These are phyloP conservation scores for Populus simonii DNA, from an alignment of 345 rosid species.

Conservation along the genomic window DNA sequence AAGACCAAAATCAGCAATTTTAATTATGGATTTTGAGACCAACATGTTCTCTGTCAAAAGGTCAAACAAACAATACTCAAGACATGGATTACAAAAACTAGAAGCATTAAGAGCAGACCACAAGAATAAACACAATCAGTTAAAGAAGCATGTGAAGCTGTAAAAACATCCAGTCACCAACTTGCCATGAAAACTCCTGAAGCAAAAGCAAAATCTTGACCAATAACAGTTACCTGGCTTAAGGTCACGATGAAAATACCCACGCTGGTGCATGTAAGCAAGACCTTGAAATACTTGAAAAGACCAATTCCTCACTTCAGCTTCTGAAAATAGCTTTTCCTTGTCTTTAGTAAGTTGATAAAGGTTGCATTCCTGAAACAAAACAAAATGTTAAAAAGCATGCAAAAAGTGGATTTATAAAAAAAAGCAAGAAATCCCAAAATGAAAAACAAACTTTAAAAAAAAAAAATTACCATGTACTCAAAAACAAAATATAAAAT, in stretches of 20 bases:
- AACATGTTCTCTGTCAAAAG: conserved; percentile 65
- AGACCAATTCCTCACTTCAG: conserved; percentile 85
- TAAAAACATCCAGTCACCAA: background rate
- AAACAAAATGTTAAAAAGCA: no score
- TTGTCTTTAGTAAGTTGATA: conserved; percentile 91
- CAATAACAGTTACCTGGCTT: conserved; percentile 73
- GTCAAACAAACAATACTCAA: background rate
- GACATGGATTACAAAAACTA: no score
- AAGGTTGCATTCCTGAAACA: conserved; percentile 73
- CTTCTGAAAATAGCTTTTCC: conserved; percentile 66
- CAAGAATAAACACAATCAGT: no score
- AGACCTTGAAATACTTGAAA: conserved; percentile 98
- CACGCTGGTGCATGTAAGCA: conserved; percentile 86
- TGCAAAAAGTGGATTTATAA: background rate
- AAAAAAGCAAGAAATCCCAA: background rate
- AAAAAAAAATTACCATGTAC: conserved; percentile 60
- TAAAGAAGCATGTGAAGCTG: background rate
- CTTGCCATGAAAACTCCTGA: background rate
- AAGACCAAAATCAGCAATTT: conserved; percentile 97
- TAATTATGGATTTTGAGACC: conserved; percentile 67
- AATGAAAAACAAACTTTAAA: background rate
- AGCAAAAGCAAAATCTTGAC: background rate
- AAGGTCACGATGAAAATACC: conserved; percentile 96
- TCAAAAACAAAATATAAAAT: conserved; percentile 84
- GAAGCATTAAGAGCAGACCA: background rate